Base-by-base conservation (phyloP, 2,329 filamentous ascomycete genomes). In the Blastomyces silverae region DNA sequence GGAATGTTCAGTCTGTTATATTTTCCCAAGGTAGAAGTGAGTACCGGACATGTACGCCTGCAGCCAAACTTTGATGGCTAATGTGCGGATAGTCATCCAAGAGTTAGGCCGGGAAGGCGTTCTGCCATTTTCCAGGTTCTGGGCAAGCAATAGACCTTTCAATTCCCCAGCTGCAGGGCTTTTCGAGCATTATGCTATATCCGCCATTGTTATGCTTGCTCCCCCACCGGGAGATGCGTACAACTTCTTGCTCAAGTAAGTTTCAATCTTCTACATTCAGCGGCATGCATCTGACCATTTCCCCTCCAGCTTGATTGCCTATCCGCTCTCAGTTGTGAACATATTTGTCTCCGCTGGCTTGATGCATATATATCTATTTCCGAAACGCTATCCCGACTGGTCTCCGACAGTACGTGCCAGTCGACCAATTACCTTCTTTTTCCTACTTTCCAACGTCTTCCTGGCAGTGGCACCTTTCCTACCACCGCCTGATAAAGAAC, bases 101-200 rank as follows among this genome's bases (percentile, higher is more conserved):
- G 87, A 90, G 73, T 78, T 90, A 56, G 88, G 85, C 0, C 89
- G 88, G 70, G 88, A 91, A 70, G 87, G 87, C 0, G 77, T 90
- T 5, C 71, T 90, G 17, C 88, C 88, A 0, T 88, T 82, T 64
- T 85, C 84, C 66, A 80, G 80, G 2, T 84, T 90, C 72, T 90
- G 85, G 85, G 87, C 87, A 0, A 89, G 86, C 3, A 87, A 86
- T 70, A 84, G 83, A 74, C 88, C 88, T 0, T 88, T 86, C 67
- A 85, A 87, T 64, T 82, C 88, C 0, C 88, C 87, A 0, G 81
- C 84, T n/a, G 78, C 85, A 7, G 76, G 76, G 13, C 70, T 79
- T 11, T 84, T 89, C 69, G 79, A 89, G 25, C 87, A 89, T 73
- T 89, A 85, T 82, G 70, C 87, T 20, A 81, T 89, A 2, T 87